Conservation (phyloP, 306 rosid genomes). For the Alnus rubra region DNA sequence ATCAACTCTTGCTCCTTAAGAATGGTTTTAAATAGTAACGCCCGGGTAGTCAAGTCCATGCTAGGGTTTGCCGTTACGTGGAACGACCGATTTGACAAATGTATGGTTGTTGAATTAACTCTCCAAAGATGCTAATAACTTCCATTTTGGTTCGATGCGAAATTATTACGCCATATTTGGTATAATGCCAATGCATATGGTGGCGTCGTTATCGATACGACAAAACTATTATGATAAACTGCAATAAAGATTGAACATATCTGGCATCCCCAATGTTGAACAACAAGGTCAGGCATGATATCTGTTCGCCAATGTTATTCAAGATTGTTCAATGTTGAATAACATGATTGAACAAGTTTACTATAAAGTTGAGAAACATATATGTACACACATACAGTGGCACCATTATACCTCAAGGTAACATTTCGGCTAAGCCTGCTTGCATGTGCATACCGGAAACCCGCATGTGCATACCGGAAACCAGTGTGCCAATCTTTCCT, state of each 20-base stretch:
- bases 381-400: background rate
- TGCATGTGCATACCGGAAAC: background rate
- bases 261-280: conserved; percentile 7
- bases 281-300: conserved; percentile 5
- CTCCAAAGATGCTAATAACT: conserved; percentile 17
- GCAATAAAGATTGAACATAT: conserved; percentile 2
- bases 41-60: conserved; percentile 3
- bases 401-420: background rate
- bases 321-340: no score
- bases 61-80: conserved; percentile 30
- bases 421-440: conserved; percentile 5
- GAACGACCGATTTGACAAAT: conserved; percentile 37
- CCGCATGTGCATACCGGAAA: background rate
- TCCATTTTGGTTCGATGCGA: conserved; percentile 24
- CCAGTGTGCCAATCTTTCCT: background rate
- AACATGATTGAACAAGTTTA: background rate
- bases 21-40: conserved; percentile 7
- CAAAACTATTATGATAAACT: conserved; percentile 15
- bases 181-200: conserved; percentile 14
- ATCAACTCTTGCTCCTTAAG: conserved; percentile 15
- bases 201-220: conserved; percentile 14
- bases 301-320: background rate
- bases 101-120: conserved; percentile 18
- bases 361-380: background rate
- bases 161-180: conserved; percentile 15